These are phyloP conservation scores for Thelonectria rubi DNA, from an alignment of 2,329 filamentous ascomycete species.

Conservation along the genomic window DNA sequence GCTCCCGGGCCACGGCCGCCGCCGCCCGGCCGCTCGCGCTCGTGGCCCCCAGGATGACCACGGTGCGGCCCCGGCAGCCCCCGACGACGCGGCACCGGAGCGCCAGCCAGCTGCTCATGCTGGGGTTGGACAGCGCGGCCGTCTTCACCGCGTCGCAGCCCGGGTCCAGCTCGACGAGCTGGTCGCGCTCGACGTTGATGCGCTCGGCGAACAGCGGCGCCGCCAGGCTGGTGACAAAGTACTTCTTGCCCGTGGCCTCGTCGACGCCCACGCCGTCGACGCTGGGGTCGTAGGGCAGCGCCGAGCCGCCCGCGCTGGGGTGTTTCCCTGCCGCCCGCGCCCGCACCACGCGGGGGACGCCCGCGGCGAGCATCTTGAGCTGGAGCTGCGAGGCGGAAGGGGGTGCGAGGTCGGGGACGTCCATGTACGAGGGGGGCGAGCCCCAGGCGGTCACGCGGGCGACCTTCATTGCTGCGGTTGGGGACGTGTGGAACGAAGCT, in stretches of 20 bases:
- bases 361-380: constrained; percentile 14
- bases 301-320: constrained; percentile 1
- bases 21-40: constrained; percentile 24
- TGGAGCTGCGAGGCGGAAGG: constrained; percentile 12
- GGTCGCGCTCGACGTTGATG: constrained; percentile 14
- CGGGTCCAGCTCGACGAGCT: constrained; percentile 18
- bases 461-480: constrained; percentile 4
- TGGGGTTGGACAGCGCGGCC: constrained; percentile 21
- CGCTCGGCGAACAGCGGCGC: constrained; percentile 18
- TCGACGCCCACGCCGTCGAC: constrained; percentile 23
- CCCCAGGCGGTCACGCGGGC: constrained; percentile 13
- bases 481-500: constrained; percentile 1
- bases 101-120: constrained; percentile 25
- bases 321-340: constrained; percentile 11
- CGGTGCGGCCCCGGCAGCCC: constrained; percentile 11
- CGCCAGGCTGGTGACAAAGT: constrained; percentile 16
- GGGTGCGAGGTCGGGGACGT: constrained; percentile 3
- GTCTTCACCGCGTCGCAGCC: constrained; percentile 17
- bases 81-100: constrained; percentile 14
- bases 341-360: constrained; percentile 10
- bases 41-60: constrained; percentile 25
- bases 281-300: constrained; percentile 24
- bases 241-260: constrained; percentile 20
- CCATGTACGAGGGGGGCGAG: constrained; percentile 6
- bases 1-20: constrained; percentile 10